Percentiles rank a stretch among this genome's conserved stretches.
Evolutionary conservation across 1,284 basidiomycete genomes (phyloP).

Genomic region (Bjerkandera adusta): DNA sequence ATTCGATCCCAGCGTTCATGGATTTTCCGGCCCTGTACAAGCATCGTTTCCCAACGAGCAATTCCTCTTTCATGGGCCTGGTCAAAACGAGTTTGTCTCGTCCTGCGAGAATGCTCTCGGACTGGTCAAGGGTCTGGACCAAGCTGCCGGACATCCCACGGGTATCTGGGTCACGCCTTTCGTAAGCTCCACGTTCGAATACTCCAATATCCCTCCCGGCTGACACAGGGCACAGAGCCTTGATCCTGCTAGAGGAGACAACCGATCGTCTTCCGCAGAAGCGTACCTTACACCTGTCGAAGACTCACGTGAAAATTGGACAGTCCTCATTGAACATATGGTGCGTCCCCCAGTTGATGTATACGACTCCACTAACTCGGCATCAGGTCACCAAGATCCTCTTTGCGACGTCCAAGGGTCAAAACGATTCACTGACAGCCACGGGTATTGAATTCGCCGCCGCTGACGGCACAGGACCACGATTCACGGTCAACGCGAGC

Average conservation of each 20-base stretch:
- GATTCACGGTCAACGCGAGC: conserved; percentile 41
- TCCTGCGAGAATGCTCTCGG: background rate
- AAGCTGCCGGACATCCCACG: background rate
- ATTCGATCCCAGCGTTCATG: background rate
- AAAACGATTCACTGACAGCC: conserved; percentile 40
- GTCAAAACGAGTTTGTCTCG: background rate
- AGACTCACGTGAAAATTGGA: conserved; percentile 30
- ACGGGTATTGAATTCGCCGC: conserved; percentile 52
- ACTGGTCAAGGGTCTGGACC: background rate
- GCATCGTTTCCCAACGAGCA: background rate
- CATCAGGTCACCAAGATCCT: conserved; percentile 47
- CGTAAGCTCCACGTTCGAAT: background rate
- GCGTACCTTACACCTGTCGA: conserved; percentile 42
- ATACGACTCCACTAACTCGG: background rate
- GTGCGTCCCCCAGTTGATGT: conserved; percentile 21
- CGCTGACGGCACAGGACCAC: background rate
- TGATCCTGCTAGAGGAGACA: conserved; percentile 19
- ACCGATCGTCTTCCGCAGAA: conserved; percentile 38
- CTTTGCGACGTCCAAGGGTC: conserved; percentile 35
- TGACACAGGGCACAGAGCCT: no score
- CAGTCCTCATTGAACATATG: conserved; percentile 33
- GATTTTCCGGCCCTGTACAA: conserved; percentile 3
- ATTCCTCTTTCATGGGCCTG: background rate
- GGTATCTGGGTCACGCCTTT: conserved; percentile 6
- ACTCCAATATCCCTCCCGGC: no score